Evolutionary conservation across 495 filamentous ascomycete genomes (phyloP), one percentile per base, ranked within the genome.

Genomic region (Penicillium angulare): DNA sequence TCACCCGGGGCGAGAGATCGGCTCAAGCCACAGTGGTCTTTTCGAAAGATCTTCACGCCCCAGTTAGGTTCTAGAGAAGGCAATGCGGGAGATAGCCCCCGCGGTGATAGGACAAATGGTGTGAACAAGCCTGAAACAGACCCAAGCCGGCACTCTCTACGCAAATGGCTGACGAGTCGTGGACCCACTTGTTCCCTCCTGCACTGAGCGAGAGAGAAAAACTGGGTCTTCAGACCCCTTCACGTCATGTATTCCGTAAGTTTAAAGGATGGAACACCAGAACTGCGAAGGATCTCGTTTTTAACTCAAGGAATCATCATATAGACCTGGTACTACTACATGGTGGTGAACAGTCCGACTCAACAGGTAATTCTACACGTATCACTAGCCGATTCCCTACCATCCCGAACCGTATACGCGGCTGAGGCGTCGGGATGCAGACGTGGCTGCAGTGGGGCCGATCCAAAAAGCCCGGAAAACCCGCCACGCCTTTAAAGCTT

Each of bases 101-200:
- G 16, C 7, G 24, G 33, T 33, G 39, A 48, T 48, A 21, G 27
- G 7, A 41, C 4, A 10, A 1, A 16, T 34, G 7, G 15, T 26
- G 22, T 24, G 33, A 36, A 36, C 29, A 55, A 39, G 43, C 42
- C 12, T 57, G 55, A 50, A 57, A 53, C 55, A 24, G 32, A n/a
- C 42, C 42, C 48, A 20, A 36, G 33, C 32, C 16, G 26, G 35
- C 21, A n/a, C n/a, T n/a, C 24, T 24, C 22, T 3, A 36, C 16
- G 38, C 46, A 42, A 57, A 53, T 41, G n/a, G 50, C 50, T 58
- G 55, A 53, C 50, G 50, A 53, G 34, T 39, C 15, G 23, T 15
- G 26, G 55, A 50, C 46, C 55, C 55, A 53, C 55, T 20, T 31
- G 15, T 41, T 13, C 6, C 21, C 21, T 3, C n/a, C 20, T 4